These are phyloP conservation scores for Infundibulicybe gibba DNA, from an alignment of 768 basidiomycete genomes.

Conservation along the genomic window DNA sequence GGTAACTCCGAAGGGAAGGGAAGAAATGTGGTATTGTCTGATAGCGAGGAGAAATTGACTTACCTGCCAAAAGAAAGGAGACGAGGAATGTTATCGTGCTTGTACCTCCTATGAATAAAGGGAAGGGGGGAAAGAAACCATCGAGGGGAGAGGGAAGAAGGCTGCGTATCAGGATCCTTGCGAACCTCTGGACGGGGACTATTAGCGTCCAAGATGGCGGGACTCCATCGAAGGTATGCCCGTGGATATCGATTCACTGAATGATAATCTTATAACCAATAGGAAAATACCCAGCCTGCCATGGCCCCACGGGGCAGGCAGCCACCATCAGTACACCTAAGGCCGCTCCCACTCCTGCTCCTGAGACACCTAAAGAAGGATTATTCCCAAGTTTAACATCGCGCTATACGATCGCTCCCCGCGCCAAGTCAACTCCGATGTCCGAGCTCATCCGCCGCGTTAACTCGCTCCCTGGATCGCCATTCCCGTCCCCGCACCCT, in stretches of 20 bases:
- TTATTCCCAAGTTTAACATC: constrained; percentile 21
- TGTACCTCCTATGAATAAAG: not conserved
- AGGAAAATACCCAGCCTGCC: constrained; percentile 24
- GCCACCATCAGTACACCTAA: not conserved
- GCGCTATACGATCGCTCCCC: constrained; percentile 46
- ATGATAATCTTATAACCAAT: not conserved
- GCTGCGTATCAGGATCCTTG: not conserved
- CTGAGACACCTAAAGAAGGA: constrained; percentile 10
- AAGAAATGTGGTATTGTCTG: constrained; percentile 24
- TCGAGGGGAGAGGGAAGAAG: not conserved
- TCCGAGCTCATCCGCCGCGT: constrained; percentile 73
- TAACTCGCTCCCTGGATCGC: constrained; percentile 63
- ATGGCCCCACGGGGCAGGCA: constrained; percentile 2
- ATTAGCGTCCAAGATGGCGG: not conserved
- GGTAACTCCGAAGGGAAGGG: constrained; percentile 12
- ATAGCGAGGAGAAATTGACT: constrained; percentile 22
- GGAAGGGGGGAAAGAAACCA: not conserved
- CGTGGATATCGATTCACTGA: not conserved
- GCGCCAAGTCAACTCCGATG: constrained; percentile 57
- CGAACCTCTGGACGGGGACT: not conserved
- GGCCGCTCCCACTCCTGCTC: not conserved
- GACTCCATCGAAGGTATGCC: constrained; percentile 14
- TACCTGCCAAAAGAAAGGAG: constrained; percentile 3
- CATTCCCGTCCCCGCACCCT: constrained; percentile 35
- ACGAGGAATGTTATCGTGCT: constrained; percentile 5